Conservation (phyloP, 2,329 filamentous ascomycete genomes). For the Drechslerella stenobrocha region DNA sequence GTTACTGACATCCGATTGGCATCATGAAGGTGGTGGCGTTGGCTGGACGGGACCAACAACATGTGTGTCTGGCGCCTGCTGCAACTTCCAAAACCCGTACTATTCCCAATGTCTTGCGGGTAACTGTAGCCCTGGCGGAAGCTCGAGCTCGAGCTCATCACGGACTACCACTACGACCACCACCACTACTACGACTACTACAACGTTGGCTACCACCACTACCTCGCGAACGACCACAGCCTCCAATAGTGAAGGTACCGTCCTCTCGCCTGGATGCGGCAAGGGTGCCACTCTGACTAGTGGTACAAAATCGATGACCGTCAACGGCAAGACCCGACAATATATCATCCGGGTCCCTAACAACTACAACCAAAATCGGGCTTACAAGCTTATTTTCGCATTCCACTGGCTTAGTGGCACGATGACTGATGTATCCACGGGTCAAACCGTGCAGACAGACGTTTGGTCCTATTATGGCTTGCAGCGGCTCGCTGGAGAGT, state of each 20-base stretch:
- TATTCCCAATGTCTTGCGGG: constrained; percentile 52
- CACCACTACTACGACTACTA: constrained; percentile 12
- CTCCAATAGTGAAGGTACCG: constrained; percentile 1
- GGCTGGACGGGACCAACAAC: constrained; percentile 48
- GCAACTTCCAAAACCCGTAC: constrained; percentile 48
- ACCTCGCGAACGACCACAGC: constrained; percentile 9
- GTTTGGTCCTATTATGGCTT: constrained; percentile 56
- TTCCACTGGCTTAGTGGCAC: constrained; percentile 57
- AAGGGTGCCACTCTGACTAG: constrained; percentile 49
- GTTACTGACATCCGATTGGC: not conserved
- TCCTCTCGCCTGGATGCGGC: constrained; percentile 20
- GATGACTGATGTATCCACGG: constrained; percentile 56
- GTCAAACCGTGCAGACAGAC: constrained; percentile 43
- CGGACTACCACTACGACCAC: not conserved
- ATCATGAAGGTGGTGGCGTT: constrained; percentile 56
- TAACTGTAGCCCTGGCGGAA: constrained; percentile 6
- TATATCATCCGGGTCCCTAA: constrained; percentile 57
- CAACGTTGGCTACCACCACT: constrained; percentile 4
- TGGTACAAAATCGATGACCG: constrained; percentile 54
- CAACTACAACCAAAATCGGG: constrained; percentile 56
- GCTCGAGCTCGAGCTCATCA: too few relatives aligned
- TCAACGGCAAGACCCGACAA: constrained; percentile 56
- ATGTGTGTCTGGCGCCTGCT: constrained; percentile 49
- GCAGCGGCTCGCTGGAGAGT: constrained; percentile 54
- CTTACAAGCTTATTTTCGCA: constrained; percentile 58